Base-by-base conservation (phyloP, 2,329 filamentous ascomycete species). In the Intubia oerlemansii region DNA sequence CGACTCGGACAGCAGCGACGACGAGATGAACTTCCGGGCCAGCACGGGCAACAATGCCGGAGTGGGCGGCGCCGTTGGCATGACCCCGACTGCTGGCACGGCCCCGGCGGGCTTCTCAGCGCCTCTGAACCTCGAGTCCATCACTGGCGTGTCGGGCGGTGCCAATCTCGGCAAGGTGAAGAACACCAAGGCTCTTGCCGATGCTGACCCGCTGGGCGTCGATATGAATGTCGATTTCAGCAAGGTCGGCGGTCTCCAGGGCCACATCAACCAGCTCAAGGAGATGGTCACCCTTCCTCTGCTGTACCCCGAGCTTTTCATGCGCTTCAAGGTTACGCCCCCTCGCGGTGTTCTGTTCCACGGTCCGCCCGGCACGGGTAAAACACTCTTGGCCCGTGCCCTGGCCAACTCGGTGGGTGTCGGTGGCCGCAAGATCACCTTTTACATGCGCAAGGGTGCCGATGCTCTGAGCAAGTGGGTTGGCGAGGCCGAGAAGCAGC, bases 391-490 rank as follows among this genome's bases (percentile, higher is more conserved):
- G 35, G 88, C 90, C 29, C 70, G 88, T 42, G 88, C 88, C 24
- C 59, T 98, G 26, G 84, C 90, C 28, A 90, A 88, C 32, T 90
- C 79, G 35, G 76, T 92, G 34, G 84, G 81, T 37, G 70, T 77
- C 10, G 77, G 85, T 28, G 85, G 85, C 14, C 74, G 76, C 39
- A 95, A 95, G 48, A 88, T 98, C 37, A 95, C 84, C 0, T 98
- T 98, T 42, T 98, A 95, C 52, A 98, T 98, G 88, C 76, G 88
- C 35, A 98, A 98, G 52, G 90, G 88, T 46, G 90, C 88, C 15
- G 88, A 98, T 61, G 84, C 84, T 11, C 57, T 98, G 36, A 93
- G 84, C 51, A 98, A 98, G 52, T 98, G 88, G 88, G 88, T 98
- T 29, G 88, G 88, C 45, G 88, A 98, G 51, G 88, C 90, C 8